Evolutionary conservation across 108 stramenopile genomes (phyloP), one percentile per base, ranked within the genome.

Genomic region (Bacterosira constricta): DNA sequence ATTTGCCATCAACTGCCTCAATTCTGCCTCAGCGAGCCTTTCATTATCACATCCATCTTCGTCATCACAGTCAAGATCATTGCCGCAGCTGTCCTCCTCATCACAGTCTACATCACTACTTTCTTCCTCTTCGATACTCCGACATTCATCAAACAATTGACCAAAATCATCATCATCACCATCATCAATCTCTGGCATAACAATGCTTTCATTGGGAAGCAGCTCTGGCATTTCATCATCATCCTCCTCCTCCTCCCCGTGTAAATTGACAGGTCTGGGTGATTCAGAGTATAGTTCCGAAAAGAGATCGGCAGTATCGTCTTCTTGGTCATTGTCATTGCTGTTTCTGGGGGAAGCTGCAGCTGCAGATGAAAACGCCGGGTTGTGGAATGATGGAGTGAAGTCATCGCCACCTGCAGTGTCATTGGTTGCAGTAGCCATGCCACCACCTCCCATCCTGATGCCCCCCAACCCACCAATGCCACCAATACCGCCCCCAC

Each of bases 211-310:
- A n/a, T n/a, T n/a, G n/a, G n/a, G n/a, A n/a, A n/a, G n/a, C n/a
- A n/a, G n/a, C n/a, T n/a, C n/a, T n/a, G n/a, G n/a, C 27, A 59
- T 39, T 0, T n/a, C 52, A 12, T 34, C 54, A 41, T 41, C 20
- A 20, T 13, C 12, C 3, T 36, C 37, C 0, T 41, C 32, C 6
- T 44, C 39, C 17, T 49, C 44, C 9, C 67, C 73, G 32, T 79
- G 83, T 15, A 86, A 85, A 77, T 90, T 77, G 29, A 93, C 52
- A 36, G 92, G 86, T 12, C 63, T 66, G 0, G 93, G 93, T 29
- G 70, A 87, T 65, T 91, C 90, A 3, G 90, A 85, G 60, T 94
- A 94, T 20, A 94, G 80, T 30, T 94, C 93, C 8, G 85, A 84
- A 65, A 94, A 94, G 9, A 93, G 75, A 49, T 70, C 86, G 18